A percentile compares a stretch with the other conserved stretches of the same genome.
These are phyloP conservation scores for Penicillium sp. DNA, from an alignment of 2,329 filamentous ascomycete species.

Conservation along the genomic window DNA sequence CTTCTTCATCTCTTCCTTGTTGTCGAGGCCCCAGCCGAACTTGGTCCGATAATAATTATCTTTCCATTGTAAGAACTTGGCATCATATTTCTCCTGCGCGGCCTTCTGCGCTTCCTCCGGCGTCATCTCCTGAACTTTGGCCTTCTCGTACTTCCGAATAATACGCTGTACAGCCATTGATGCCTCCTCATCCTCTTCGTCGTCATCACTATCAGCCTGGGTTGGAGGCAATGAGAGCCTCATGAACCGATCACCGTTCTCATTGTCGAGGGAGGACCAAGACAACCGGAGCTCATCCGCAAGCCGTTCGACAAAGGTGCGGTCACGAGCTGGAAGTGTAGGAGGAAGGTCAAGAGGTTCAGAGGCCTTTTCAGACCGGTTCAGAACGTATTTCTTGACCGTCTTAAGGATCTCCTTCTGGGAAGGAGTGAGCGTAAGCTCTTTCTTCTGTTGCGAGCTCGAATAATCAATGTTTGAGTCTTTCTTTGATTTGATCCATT, in stretches of 20 bases:
- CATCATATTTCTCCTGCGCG: constrained; percentile 76
- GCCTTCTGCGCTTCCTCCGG: constrained; percentile 68
- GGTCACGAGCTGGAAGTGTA: constrained; percentile 69
- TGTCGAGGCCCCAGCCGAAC: constrained; percentile 77
- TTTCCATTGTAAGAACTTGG: constrained; percentile 89
- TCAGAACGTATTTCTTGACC: constrained; percentile 73
- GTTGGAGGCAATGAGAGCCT: constrained; percentile 52
- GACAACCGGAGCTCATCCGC: constrained; percentile 60
- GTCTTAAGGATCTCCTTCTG: constrained; percentile 75
- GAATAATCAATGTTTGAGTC: constrained; percentile 60
- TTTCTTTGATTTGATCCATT: constrained; percentile 84
- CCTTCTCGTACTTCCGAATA: constrained; percentile 82
- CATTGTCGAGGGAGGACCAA: constrained; percentile 57
- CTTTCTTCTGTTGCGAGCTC: constrained; percentile 48
- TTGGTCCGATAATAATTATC: constrained; percentile 85
- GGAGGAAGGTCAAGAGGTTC: constrained; percentile 63
- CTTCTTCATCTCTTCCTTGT: constrained; percentile 68
- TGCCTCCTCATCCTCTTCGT: constrained; percentile 73
- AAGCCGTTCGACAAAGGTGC: constrained; percentile 84
- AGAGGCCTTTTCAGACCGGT: constrained; percentile 49
- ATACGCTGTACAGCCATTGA: constrained; percentile 74
- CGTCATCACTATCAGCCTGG: constrained; percentile 46
- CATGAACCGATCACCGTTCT: constrained; percentile 58
- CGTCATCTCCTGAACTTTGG: constrained; percentile 70
- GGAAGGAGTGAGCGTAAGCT: constrained; percentile 64